Conservation (phyloP, 2,329 filamentous ascomycete species). For the Aureobasidium leucospermi region DNA sequence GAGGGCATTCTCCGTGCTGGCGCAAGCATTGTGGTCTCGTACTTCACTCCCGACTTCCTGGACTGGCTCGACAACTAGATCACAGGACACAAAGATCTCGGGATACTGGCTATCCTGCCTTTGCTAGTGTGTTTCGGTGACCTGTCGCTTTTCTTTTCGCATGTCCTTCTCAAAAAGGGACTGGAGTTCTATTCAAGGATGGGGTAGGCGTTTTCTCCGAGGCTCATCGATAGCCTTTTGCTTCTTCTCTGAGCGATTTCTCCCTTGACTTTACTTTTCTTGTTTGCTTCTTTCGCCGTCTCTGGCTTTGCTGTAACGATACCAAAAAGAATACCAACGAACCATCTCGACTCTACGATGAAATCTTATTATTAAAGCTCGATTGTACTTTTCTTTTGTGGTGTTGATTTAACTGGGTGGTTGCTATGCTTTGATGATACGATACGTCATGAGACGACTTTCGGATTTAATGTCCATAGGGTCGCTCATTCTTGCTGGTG, state of each 20-base stretch:
- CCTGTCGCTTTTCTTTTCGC: no score
- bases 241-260: not conserved
- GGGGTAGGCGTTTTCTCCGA: not conserved
- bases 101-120: not conserved
- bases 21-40: conserved; percentile 86
- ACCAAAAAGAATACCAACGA: not conserved
- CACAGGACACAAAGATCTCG: not conserved
- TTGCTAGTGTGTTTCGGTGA: not conserved
- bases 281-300: not conserved
- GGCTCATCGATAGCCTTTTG: not conserved
- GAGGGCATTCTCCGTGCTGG: conserved; percentile 90
- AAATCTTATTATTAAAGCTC: no score
- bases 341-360: not conserved
- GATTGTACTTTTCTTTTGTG: no score
- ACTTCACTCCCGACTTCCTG: conserved; percentile 78
- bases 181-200: not conserved
- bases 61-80: conserved; percentile 47
- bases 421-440: no score
- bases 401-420: no score
- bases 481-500: no score
- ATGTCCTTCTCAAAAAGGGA: not conserved
- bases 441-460: no score
- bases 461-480: no score
- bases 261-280: not conserved
- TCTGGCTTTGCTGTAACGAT: not conserved